Percentiles rank a stretch among this genome's conserved stretches.
Conservation (phyloP, 768 basidiomycete genomes). For the Floccularia luteovirens region DNA sequence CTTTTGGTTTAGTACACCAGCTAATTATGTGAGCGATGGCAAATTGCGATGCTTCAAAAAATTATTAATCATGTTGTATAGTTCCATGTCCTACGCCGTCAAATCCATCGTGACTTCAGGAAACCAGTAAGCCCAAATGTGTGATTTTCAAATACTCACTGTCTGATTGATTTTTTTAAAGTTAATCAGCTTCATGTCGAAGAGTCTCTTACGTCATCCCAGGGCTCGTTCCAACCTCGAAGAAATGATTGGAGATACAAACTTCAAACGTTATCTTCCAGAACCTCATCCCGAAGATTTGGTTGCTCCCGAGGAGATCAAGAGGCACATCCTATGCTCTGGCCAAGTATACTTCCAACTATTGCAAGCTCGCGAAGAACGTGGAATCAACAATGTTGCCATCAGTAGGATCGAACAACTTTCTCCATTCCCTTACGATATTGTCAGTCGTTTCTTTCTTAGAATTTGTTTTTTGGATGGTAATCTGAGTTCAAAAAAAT, state of each 20-base stretch:
- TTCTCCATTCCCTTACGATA: slow-evolving; percentile 95
- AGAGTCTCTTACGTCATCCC: slow-evolving; percentile 93
- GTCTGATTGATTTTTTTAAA: slow-evolving; percentile 16
- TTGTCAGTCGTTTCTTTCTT: slow-evolving; percentile 40
- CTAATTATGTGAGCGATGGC: slow-evolving; percentile 67
- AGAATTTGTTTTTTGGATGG: not conserved
- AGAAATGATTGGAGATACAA: slow-evolving; percentile 84
- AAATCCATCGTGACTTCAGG: slow-evolving; percentile 96
- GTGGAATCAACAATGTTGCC: slow-evolving; percentile 86
- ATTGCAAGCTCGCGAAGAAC: slow-evolving; percentile 83
- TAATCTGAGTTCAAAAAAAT: slow-evolving; percentile 3
- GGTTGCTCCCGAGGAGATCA: slow-evolving; percentile 78
- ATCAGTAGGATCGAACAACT: slow-evolving; percentile 94
- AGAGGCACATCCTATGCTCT: slow-evolving; percentile 87
- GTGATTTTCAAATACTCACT: not conserved
- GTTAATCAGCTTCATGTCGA: slow-evolving; percentile 96
- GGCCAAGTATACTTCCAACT: slow-evolving; percentile 94
- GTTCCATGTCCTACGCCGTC: slow-evolving; percentile 97
- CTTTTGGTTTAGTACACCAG: slow-evolving; percentile 62
- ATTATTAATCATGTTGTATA: slow-evolving; percentile 14
- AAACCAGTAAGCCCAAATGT: slow-evolving; percentile 61
- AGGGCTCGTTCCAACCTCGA: slow-evolving; percentile 77
- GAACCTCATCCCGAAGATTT: slow-evolving; percentile 69
- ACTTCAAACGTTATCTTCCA: slow-evolving; percentile 92
- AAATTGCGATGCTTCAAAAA: not conserved